phyloP scores from a whole-genome alignment of 306 rosid genomes.

The Cicer yamashitae region DNA sequence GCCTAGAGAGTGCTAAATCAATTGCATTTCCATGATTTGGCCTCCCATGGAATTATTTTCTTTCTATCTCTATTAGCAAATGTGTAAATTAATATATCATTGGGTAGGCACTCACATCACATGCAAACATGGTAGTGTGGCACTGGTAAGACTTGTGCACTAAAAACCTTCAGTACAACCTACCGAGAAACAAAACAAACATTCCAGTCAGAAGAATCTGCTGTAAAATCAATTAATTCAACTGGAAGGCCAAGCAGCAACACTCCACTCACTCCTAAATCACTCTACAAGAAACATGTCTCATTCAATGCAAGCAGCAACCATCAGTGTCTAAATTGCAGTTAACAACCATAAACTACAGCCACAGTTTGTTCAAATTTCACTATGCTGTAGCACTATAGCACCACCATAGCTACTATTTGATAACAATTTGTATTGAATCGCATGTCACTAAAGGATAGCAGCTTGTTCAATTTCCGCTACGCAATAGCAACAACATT shows the following conservation, averaged over 20 bases:
- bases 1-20: neutral
- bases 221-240: neutral
- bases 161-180: neutral
- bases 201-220: neutral
- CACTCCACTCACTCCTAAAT: neutral
- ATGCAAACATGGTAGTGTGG: no score
- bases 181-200: neutral
- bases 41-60: neutral
- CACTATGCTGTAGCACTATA: no score
- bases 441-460: no score
- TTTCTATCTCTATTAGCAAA: neutral
- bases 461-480: no score
- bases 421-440: no score
- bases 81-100: neutral
- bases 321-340: neutral
- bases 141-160: neutral
- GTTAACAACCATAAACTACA: neutral
- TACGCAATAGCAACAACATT: no score
- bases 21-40: neutral
- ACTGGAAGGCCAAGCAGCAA: slow-evolving; percentile 1
- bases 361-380: no score
- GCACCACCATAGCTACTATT: no score
- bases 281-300: neutral
- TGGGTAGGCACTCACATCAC: neutral
- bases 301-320: neutral